Percentiles rank a stretch among this genome's conserved stretches.
Evolutionary conservation across 345 rosid species (phyloP).

Genomic region (Streptanthus diversifolius): DNA sequence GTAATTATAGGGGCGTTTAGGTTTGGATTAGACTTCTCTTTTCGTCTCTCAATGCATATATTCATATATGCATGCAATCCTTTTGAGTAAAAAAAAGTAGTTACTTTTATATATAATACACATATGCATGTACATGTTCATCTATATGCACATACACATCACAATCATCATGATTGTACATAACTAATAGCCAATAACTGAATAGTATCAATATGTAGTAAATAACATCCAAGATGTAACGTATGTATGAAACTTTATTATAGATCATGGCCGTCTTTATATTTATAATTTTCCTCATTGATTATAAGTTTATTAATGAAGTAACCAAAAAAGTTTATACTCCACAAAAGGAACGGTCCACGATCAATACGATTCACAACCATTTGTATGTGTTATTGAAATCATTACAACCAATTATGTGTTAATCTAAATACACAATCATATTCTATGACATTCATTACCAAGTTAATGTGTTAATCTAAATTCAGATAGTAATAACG

Average conservation of each 20-base stretch:
- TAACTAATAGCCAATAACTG: conserved; percentile 15
- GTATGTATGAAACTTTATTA: conserved; percentile 9
- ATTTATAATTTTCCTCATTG: neutral
- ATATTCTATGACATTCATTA: neutral
- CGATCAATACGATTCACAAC: neutral
- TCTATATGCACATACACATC: neutral
- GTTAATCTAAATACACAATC: neutral
- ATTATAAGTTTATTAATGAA: conserved; percentile 6
- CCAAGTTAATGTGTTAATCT: neutral
- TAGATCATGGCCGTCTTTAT: conserved; percentile 18
- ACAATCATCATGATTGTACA: conserved; percentile 12
- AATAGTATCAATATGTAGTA: neutral
- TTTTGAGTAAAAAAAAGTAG: neutral
- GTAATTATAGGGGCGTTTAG: conserved; percentile 27
- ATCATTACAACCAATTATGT: neutral
- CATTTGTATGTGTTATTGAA: neutral
- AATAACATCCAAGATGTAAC: conserved; percentile 14
- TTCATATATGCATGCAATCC: conserved; percentile 20
- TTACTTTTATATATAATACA: neutral
- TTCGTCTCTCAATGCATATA: conserved; percentile 18
- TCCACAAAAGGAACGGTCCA: conserved; percentile 10
- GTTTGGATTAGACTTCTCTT: conserved; percentile 35
- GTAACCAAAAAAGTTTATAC: conserved; percentile 8
- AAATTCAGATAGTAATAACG: neutral
- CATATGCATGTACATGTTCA: neutral